Evolutionary conservation across 2,329 filamentous ascomycete genomes (phyloP).

Genomic region (Thelonectria blattea): DNA sequence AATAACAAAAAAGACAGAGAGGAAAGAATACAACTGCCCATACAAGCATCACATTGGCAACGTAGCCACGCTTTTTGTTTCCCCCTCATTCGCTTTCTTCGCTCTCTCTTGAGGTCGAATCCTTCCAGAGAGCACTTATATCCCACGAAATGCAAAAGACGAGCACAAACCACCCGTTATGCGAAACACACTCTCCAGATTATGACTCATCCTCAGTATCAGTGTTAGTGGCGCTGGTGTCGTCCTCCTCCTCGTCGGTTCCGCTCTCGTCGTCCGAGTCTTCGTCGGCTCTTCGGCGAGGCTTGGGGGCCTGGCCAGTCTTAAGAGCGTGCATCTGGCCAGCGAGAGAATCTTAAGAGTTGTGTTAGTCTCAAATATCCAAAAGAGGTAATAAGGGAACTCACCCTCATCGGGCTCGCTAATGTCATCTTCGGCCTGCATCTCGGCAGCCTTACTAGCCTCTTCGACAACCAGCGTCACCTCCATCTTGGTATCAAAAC

Average conservation of each 20-base stretch:
- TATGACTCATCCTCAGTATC: conserved; percentile 69
- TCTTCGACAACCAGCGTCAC: conserved; percentile 90
- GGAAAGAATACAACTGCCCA: conserved; percentile 7
- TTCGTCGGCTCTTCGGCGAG: conserved; percentile 59
- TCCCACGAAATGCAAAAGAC: conserved; percentile 16
- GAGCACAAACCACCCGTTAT: too few species aligned
- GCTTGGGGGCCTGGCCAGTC: conserved; percentile 67
- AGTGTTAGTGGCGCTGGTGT: conserved; percentile 72
- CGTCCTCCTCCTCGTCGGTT: conserved; percentile 71
- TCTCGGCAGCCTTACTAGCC: conserved; percentile 79
- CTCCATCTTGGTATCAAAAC: conserved; percentile 91
- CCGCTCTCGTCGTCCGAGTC: conserved; percentile 83
- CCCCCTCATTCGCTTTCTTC: not conserved
- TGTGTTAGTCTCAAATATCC: conserved; percentile 30
- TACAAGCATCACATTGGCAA: conserved; percentile 6
- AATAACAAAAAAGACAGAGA: too few species aligned
- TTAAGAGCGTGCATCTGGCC: conserved; percentile 91
- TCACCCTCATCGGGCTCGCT: conserved; percentile 97
- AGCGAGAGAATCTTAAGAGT: conserved; percentile 77
- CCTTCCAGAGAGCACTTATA: too few species aligned
- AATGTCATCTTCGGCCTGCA: conserved; percentile 90
- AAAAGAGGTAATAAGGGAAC: conserved; percentile 36
- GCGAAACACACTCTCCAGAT: not conserved
- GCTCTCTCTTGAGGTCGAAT: not conserved
- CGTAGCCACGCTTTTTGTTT: conserved; percentile 10